A percentile compares a stretch with the other conserved stretches of the same genome.
Conservation (phyloP, 192 early-diverging fungal genomes). For the Coemansia nantahalensis region DNA sequence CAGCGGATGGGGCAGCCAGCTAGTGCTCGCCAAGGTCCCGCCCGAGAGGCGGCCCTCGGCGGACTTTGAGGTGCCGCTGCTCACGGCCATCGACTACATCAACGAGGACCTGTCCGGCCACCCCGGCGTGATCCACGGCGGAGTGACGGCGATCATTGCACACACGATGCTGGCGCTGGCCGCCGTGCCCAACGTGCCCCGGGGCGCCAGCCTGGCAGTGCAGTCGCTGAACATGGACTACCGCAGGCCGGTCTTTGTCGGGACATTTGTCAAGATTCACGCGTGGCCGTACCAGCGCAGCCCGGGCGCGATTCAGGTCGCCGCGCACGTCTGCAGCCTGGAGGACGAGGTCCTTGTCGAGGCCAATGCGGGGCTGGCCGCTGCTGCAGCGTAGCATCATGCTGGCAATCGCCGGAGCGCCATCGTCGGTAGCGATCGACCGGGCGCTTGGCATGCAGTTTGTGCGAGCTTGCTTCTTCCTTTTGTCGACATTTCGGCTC, state of each 20-base stretch:
- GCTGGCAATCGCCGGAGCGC: too few species aligned
- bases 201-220: constrained; percentile 7
- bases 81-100: constrained; percentile 38
- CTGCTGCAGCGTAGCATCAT: not conserved
- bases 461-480: too few species aligned
- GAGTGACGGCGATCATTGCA: constrained; percentile 42
- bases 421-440: too few species aligned
- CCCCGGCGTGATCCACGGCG: constrained; percentile 43
- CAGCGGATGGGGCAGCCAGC: constrained; percentile 7
- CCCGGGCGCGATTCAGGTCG: constrained; percentile 6
- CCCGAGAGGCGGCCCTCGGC: constrained; percentile 12
- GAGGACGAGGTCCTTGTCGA: constrained; percentile 30
- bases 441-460: too few species aligned
- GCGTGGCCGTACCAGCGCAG: constrained; percentile 30
- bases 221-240: constrained; percentile 50
- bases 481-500: too few species aligned
- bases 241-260: constrained; percentile 33
- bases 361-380: constrained; percentile 23
- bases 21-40: constrained; percentile 13
- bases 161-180: constrained; percentile 31
- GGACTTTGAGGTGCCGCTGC: constrained; percentile 14
- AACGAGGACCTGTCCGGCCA: constrained; percentile 38
- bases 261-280: constrained; percentile 42
- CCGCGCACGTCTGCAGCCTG: constrained; percentile 31
- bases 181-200: constrained; percentile 29